These are phyloP conservation scores for Penicillium simplicissimum DNA, from an alignment of 495 filamentous ascomycete species.

Conservation along the genomic window DNA sequence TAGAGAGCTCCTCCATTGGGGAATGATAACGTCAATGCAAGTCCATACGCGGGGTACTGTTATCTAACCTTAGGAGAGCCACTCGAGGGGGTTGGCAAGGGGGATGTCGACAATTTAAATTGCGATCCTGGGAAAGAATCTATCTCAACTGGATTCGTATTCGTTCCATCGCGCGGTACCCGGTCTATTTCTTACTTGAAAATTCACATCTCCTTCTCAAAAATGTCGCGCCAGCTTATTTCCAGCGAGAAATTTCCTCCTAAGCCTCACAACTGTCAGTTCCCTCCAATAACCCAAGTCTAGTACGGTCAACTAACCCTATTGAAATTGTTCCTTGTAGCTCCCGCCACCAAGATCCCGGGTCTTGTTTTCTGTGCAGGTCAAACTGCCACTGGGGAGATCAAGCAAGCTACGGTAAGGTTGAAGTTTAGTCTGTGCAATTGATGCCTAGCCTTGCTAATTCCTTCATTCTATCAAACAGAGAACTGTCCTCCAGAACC, in stretches of 20 bases:
- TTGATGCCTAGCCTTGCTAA: background rate
- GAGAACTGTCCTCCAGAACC: conserved; percentile 52
- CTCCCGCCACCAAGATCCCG: conserved; percentile 39
- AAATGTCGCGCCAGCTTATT: conserved; percentile 44
- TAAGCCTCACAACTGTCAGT: conserved; percentile 41
- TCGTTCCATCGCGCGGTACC: background rate
- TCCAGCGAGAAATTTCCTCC: conserved; percentile 44
- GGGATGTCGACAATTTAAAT: conserved; percentile 8
- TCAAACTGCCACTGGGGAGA: conserved; percentile 45
- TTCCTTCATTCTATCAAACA: background rate
- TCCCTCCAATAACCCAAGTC: background rate
- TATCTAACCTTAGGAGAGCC: background rate
- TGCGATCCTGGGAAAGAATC: background rate
- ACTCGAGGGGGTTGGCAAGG: background rate
- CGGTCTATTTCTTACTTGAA: background rate
- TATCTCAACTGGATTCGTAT: background rate
- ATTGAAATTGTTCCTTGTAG: background rate
- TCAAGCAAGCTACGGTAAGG: conserved; percentile 42
- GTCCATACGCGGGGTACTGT: background rate
- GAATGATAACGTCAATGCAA: background rate
- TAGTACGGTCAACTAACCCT: background rate
- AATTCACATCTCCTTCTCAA: conserved; percentile 6
- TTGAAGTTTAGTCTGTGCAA: background rate
- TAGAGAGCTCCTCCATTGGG: conserved; percentile 5
- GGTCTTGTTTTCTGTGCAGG: conserved; percentile 44